phyloP scores from a whole-genome alignment of 192 early-diverging fungal species.

The Pilobolus umbonatus region DNA sequence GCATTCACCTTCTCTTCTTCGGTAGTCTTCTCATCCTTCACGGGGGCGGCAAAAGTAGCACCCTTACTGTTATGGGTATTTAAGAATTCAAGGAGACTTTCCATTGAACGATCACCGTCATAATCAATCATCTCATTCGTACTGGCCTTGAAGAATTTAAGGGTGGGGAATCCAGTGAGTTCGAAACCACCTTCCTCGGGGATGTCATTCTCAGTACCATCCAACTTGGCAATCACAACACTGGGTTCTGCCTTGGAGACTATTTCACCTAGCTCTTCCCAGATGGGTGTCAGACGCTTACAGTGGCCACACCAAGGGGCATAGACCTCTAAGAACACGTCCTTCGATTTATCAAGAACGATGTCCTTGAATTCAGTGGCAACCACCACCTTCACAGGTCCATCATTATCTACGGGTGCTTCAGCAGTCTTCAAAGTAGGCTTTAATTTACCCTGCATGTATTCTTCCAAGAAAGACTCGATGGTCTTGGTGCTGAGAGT shows the following conservation, averaged over 20 bases:
- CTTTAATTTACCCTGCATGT: slow-evolving; percentile 61
- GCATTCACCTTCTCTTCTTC: slow-evolving; percentile 7
- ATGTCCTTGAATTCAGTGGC: slow-evolving; percentile 75
- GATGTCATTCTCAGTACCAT: slow-evolving; percentile 92
- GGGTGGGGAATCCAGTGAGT: slow-evolving; percentile 91
- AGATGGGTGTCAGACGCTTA: slow-evolving; percentile 70
- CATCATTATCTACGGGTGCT: slow-evolving; percentile 82
- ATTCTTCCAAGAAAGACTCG: slow-evolving; percentile 58
- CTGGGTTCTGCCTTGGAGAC: slow-evolving; percentile 31
- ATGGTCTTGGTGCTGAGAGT: slow-evolving; percentile 57
- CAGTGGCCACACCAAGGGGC: slow-evolving; percentile 88
- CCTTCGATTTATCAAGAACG: slow-evolving; percentile 80
- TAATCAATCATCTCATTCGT: slow-evolving; percentile 79
- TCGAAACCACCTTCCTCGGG: slow-evolving; percentile 62
- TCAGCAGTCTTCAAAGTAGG: slow-evolving; percentile 81
- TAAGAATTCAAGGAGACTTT: slow-evolving; percentile 74
- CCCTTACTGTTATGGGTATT: slow-evolving; percentile 50
- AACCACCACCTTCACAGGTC: slow-evolving; percentile 86
- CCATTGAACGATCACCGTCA: slow-evolving; percentile 76
- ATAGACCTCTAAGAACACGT: slow-evolving; percentile 94
- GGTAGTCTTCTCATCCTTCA: neutral
- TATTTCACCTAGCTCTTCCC: slow-evolving; percentile 73
- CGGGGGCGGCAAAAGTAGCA: slow-evolving; percentile 11
- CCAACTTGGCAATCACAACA: slow-evolving; percentile 83
- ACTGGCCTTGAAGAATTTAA: slow-evolving; percentile 85